Conservation (phyloP, 305 asterid genomes). For the Rubia peregrina region DNA sequence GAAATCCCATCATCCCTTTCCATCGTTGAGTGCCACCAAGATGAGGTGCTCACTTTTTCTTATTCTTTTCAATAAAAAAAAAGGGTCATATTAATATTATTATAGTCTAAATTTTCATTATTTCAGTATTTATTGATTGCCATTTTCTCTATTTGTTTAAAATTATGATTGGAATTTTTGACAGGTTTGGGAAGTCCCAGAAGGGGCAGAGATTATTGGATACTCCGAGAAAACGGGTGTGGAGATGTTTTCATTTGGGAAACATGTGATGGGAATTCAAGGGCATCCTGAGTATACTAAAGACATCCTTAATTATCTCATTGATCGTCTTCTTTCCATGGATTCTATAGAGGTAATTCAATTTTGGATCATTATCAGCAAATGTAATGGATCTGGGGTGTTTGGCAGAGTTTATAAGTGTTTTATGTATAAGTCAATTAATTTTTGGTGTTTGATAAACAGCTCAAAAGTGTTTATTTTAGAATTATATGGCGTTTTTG, state of each 20-base stretch:
- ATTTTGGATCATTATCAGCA: no score
- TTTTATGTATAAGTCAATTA: no score
- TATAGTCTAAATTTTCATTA: no score
- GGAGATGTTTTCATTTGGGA: neutral
- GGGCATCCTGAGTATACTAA: neutral
- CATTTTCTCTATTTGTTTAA: no score
- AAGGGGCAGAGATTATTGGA: neutral
- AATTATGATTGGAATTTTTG: neutral
- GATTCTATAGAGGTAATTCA: neutral
- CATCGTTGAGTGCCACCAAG: constrained; percentile 68
- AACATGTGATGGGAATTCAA: neutral
- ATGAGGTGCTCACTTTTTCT: constrained; percentile 9
- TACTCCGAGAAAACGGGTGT: neutral
- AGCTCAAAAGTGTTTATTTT: no score
- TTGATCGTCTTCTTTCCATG: neutral
- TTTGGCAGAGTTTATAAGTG: no score
- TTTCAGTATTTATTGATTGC: neutral
- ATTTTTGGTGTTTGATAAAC: no score
- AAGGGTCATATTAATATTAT: no score
- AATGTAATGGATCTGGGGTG: no score
- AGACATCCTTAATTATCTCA: neutral
- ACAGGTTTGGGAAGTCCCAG: neutral
- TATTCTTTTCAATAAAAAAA: no score
- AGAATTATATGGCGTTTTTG: no score
- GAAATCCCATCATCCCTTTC: constrained; percentile 41